A percentile compares a stretch with the other conserved stretches of the same genome.
Evolutionary conservation across 106 monocot species (phyloP).

Genomic region (Ottelia alismoides): DNA sequence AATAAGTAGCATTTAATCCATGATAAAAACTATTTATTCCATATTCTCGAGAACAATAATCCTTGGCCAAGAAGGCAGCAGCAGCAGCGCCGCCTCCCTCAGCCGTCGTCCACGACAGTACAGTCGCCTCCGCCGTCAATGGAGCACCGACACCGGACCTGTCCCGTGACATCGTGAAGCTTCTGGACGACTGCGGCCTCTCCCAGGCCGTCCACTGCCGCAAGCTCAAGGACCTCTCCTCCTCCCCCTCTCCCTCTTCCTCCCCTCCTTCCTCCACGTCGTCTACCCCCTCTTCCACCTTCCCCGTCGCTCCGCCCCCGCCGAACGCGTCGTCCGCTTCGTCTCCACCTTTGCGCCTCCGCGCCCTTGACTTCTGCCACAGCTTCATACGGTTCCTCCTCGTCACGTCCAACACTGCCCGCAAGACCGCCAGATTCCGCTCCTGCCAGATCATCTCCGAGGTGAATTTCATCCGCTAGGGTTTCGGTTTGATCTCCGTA

Average conservation of each 20-base stretch:
- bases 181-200: constrained; percentile 67
- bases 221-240: constrained; percentile 59
- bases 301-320: constrained; percentile 23
- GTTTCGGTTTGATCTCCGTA: not conserved
- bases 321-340: constrained; percentile 60
- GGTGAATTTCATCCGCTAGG: constrained; percentile 21
- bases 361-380: constrained; percentile 30
- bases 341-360: constrained; percentile 47
- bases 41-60: too few relatives aligned
- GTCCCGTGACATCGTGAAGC: constrained; percentile 30
- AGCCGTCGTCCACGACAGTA: not conserved
- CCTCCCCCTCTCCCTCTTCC: constrained; percentile 24
- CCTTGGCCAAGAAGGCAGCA: not conserved
- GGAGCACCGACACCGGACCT: constrained; percentile 1
- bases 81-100: not conserved
- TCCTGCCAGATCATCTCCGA: constrained; percentile 89
- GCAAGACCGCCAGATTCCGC: constrained; percentile 52
- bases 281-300: too few relatives aligned
- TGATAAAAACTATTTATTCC: too few relatives aligned
- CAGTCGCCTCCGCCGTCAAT: not conserved
- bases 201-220: constrained; percentile 63
- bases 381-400: constrained; percentile 64
- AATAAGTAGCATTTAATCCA: too few relatives aligned
- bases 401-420: constrained; percentile 30
- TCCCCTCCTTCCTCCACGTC: constrained; percentile 66